Base-by-base conservation (phyloP, 306 rosid species). In the Comarum palustre region DNA sequence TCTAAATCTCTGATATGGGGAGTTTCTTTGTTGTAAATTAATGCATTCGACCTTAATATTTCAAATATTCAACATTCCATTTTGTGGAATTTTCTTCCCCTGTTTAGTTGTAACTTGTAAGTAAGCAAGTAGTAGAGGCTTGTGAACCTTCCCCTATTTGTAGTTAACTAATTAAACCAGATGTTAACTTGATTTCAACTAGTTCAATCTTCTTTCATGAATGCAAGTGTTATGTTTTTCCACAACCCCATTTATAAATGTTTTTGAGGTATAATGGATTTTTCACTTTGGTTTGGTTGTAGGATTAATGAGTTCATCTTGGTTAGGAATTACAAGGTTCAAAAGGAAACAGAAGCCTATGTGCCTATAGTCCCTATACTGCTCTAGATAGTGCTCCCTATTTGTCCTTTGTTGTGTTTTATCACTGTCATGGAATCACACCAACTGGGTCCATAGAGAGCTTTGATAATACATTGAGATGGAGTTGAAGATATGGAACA, bases 71-170 rank as follows among this genome's bases (percentile, higher is more conserved):
- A 64, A 77, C 77, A 77, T 73, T 86, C 74, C 72, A 51, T 74
- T 67, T 69, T 71, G 73, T 75, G 86, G 82, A 85, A 84, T 65
- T 79, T 82, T 73, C 78, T 81, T 73, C 78, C 77, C 71, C 46
- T 54, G 68, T 63, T 17, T 69, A 79, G 82, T 79, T 88, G 89
- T 87, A 80, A 79, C 81, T 79, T 88, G 90, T 87, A 80, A 75
- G 67, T 66, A 79, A 72, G 55, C 8, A 59, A 71, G 47, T 11
- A 84, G 79, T 82, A 75, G 71, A 84, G 82, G 78, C 78, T 81
- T 75, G 55, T 81, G 84, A 84, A 77, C 74, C 58, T 81, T 69
- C 47, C 71, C 71, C 66, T 77, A 70, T 51, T 59, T 58, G 74
- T 77, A 11, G 79, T 75, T 65, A 77, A 89, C 85, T 87, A 74